These are phyloP conservation scores for Naganishia vaughanmartiniae DNA, from an alignment of 768 basidiomycete genomes.

Conservation along the genomic window DNA sequence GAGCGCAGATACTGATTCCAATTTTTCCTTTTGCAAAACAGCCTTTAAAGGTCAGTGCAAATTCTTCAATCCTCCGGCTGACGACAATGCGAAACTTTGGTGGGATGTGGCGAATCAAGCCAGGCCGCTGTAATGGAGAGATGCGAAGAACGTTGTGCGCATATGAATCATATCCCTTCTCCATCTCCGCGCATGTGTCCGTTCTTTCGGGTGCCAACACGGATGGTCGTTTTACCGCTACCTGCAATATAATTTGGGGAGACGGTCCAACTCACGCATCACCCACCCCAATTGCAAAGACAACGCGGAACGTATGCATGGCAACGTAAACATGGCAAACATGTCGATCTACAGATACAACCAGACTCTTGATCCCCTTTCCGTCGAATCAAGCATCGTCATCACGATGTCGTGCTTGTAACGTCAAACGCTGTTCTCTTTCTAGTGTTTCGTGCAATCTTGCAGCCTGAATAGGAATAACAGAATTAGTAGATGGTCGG, in stretches of 20 bases:
- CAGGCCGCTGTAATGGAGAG: background rate
- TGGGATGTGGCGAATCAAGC: slow-evolving; percentile 47
- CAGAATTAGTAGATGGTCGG: background rate
- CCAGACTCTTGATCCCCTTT: too few species aligned
- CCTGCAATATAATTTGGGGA: too few species aligned
- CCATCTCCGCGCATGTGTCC: too few species aligned
- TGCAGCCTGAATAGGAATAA: background rate
- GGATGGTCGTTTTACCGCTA: too few species aligned
- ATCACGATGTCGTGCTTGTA: slow-evolving; percentile 19
- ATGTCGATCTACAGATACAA: too few species aligned
- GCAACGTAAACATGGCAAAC: too few species aligned
- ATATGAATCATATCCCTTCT: too few species aligned
- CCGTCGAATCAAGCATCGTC: background rate
- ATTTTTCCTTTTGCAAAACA: slow-evolving; percentile 20
- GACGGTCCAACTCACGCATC: too few species aligned
- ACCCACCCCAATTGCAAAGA: too few species aligned
- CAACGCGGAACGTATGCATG: too few species aligned
- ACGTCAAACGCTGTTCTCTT: background rate
- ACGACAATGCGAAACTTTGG: slow-evolving; percentile 39
- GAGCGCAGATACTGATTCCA: background rate
- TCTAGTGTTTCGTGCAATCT: slow-evolving; percentile 17
- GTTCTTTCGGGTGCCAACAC: too few species aligned
- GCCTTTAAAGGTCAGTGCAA: slow-evolving; percentile 50
- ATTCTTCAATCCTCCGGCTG: slow-evolving; percentile 41
- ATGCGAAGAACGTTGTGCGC: too few species aligned